Evolutionary conservation across 2,329 filamentous ascomycete genomes (phyloP).

Genomic region (Aspergillus unguis): DNA sequence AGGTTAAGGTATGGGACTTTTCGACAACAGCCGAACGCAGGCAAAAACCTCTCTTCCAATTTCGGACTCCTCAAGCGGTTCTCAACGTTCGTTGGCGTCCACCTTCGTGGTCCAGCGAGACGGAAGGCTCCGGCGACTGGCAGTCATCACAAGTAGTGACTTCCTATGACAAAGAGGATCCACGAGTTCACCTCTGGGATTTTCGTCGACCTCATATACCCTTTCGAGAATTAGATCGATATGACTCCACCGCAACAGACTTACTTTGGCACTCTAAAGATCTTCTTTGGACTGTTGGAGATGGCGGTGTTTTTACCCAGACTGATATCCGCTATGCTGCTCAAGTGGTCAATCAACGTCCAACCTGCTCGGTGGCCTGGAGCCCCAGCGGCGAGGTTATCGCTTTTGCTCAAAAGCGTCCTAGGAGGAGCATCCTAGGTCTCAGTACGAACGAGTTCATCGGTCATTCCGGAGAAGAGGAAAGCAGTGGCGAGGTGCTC

Average conservation of each 20-base stretch:
- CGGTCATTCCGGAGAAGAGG: constrained; percentile 40
- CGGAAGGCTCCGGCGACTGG: constrained; percentile 51
- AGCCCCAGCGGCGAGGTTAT: constrained; percentile 57
- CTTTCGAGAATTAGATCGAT: constrained; percentile 58
- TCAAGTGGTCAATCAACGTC: constrained; percentile 57
- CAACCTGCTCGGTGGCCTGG: constrained; percentile 55
- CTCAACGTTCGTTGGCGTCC: constrained; percentile 62
- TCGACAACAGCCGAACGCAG: constrained; percentile 53
- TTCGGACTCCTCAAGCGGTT: constrained; percentile 61
- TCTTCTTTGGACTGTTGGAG: constrained; percentile 62
- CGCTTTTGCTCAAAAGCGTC: constrained; percentile 53
- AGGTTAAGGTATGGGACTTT: constrained; percentile 64
- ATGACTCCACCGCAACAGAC: constrained; percentile 55
- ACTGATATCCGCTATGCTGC: constrained; percentile 59
- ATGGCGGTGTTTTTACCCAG: constrained; percentile 60
- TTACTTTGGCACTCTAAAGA: constrained; percentile 64
- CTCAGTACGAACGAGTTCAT: constrained; percentile 42
- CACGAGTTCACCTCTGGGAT: constrained; percentile 63
- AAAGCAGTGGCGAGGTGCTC: constrained; percentile 47
- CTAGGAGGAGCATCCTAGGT: constrained; percentile 41
- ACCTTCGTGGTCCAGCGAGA: constrained; percentile 54
- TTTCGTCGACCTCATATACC: constrained; percentile 61
- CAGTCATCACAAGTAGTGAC: constrained; percentile 62
- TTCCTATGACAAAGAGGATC: constrained; percentile 60
- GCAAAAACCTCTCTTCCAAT: constrained; percentile 57